phyloP scores from a whole-genome alignment of 129 eudicot genomes.

The Logfia minima region DNA sequence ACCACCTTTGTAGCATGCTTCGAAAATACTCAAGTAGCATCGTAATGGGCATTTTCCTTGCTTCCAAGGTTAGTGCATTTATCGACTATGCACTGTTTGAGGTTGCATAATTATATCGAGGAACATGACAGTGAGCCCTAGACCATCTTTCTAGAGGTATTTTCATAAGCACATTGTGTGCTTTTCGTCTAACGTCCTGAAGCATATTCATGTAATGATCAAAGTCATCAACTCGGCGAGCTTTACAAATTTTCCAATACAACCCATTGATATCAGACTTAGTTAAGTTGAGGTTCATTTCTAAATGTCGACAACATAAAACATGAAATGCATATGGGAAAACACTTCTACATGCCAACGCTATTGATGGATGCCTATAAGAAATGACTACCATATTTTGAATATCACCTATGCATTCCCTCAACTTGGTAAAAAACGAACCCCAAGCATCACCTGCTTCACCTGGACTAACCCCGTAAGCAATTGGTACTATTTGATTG shows the following conservation, averaged over 20 bases:
- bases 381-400: neutral
- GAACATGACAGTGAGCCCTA: neutral
- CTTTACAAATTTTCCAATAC: neutral
- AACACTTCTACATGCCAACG: neutral
- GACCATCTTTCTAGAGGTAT: neutral
- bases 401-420: neutral
- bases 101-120: neutral
- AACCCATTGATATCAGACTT: neutral
- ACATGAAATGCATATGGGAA: neutral
- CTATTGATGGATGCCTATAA: neutral
- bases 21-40: neutral
- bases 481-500: neutral
- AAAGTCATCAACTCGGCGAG: neutral
- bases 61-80: neutral
- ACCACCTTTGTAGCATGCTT: neutral
- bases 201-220: neutral
- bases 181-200: neutral
- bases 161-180: neutral
- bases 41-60: neutral
- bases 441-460: neutral
- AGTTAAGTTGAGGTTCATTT: neutral
- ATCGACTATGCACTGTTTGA: neutral
- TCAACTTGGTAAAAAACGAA: neutral
- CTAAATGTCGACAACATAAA: neutral
- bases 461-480: neutral